Evolutionary conservation across 2,329 filamentous ascomycete species (phyloP).

Genomic region (Penicillium sp.): DNA sequence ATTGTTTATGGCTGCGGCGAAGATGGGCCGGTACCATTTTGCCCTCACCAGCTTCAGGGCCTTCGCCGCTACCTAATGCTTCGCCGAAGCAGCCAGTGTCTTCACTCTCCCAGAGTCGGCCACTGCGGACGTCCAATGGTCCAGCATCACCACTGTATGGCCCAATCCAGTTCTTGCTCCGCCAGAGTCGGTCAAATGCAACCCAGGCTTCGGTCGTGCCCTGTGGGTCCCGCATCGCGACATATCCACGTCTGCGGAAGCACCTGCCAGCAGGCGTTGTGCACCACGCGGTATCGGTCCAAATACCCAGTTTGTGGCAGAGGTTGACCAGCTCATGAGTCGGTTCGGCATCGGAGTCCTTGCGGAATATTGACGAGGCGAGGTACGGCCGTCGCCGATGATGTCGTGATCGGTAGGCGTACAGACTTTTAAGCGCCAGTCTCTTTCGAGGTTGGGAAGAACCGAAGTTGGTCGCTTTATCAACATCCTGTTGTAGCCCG

Average conservation of each 20-base stretch:
- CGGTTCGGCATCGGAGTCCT: constrained; percentile 64
- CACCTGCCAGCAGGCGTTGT: constrained; percentile 62
- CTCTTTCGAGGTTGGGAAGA: constrained; percentile 37
- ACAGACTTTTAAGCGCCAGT: constrained; percentile 62
- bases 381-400: constrained; percentile 64
- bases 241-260: constrained; percentile 61
- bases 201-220: constrained; percentile 64
- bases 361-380: constrained; percentile 57
- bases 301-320: constrained; percentile 62
- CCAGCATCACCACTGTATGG: constrained; percentile 33
- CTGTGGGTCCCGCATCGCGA: constrained; percentile 58
- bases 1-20: constrained; percentile 57
- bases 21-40: constrained; percentile 60
- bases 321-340: constrained; percentile 64
- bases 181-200: constrained; percentile 64
- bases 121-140: constrained; percentile 44
- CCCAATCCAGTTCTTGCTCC: constrained; percentile 63
- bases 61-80: constrained; percentile 56
- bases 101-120: constrained; percentile 60
- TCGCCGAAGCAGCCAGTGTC: constrained; percentile 61
- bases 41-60: constrained; percentile 52
- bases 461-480: constrained; percentile 46
- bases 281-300: constrained; percentile 66
- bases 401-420: constrained; percentile 66
- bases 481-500: constrained; percentile 49